Base-by-base conservation (phyloP, 1,139 yeast genomes). In the Scheffersomyces cryptocercus region DNA sequence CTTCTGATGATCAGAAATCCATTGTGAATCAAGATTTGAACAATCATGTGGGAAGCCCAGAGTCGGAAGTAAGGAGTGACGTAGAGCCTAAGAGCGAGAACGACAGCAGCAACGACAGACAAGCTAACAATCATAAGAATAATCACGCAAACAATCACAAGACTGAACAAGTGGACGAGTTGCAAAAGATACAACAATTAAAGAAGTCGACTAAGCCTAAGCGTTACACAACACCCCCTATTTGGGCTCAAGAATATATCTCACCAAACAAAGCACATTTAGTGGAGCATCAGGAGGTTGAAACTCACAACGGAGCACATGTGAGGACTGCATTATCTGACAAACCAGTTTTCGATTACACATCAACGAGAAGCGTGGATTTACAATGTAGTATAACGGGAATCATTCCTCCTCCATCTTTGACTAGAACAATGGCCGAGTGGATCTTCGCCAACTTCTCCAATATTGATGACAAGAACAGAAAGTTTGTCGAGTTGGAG, bases 371-470 rank as follows among this genome's bases (percentile, higher is more conserved):
- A 14, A 67, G 75, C 45, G 51, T 70, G 56, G 79, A 74, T 55
- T 61, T 74, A 37, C 78, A 74, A 54, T 80, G 85, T 44, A 82
- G 87, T 28, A 75, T 88, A 16, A 79, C 89, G 1, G 89, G 89
- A 9, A 72, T 83, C 2, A 79, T 85, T 26, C 97, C 97, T 1
- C 85, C 88, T 40, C 89, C 88, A 53, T 93, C 89, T 53, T 72
- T 88, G 41, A 86, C 93, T 3, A 78, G 93, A 55, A 81, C 88
- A 34, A 82, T 90, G 5, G 88, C 95, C 12, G 89, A 86, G 54
- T 90, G 97, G 97, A 76, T 90, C 5, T 90, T 85, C 70, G 91
- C 95, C 28, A 85, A 87, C 50, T 74, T 89, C 44, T 74, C 76
- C 36, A 84, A 85, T 32, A 73, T 88, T 38, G 79, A 79, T 14